Conservation (phyloP, 352 stramenopile species). For the Globisporangium spiculum region DNA sequence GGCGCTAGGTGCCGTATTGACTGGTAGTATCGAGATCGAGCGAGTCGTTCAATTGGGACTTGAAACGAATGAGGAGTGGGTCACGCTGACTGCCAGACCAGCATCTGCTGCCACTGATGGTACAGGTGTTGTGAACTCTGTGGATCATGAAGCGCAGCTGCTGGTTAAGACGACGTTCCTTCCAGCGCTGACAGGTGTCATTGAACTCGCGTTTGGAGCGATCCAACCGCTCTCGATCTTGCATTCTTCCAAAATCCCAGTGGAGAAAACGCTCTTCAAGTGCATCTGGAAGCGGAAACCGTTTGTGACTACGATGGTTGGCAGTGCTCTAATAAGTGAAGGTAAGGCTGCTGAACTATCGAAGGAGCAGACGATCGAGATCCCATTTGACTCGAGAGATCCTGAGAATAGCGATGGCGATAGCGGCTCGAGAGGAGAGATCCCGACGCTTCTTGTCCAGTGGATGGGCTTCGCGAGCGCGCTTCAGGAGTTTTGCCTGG, state of each 20-base stretch:
- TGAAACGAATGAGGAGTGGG: slow-evolving; percentile 3
- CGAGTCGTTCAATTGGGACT: background rate
- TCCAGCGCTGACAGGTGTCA: background rate
- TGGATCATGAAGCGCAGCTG: background rate
- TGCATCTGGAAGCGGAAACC: slow-evolving; percentile 9
- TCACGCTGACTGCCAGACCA: background rate
- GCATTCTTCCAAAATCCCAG: background rate
- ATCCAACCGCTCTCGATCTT: background rate
- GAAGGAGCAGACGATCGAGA: slow-evolving; percentile 2
- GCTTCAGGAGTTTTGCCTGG: slow-evolving; percentile 30
- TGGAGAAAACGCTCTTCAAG: slow-evolving; percentile 8
- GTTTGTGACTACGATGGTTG: background rate
- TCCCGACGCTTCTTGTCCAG: slow-evolving; percentile 20
- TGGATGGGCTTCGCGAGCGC: slow-evolving; percentile 23
- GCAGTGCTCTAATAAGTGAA: too few relatives aligned
- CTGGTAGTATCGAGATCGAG: background rate
- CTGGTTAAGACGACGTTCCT: slow-evolving; percentile 1
- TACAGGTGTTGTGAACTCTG: background rate
- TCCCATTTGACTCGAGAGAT: slow-evolving; percentile 10
- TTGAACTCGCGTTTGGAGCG: slow-evolving; percentile 5
- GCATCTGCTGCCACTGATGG: background rate
- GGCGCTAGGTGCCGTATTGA: background rate
- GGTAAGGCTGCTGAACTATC: background rate
- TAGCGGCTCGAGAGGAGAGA: background rate
- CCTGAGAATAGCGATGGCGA: background rate